Evolutionary conservation across 1,284 basidiomycete genomes (phyloP).

Genomic region (Apiotrichum gamsii): DNA sequence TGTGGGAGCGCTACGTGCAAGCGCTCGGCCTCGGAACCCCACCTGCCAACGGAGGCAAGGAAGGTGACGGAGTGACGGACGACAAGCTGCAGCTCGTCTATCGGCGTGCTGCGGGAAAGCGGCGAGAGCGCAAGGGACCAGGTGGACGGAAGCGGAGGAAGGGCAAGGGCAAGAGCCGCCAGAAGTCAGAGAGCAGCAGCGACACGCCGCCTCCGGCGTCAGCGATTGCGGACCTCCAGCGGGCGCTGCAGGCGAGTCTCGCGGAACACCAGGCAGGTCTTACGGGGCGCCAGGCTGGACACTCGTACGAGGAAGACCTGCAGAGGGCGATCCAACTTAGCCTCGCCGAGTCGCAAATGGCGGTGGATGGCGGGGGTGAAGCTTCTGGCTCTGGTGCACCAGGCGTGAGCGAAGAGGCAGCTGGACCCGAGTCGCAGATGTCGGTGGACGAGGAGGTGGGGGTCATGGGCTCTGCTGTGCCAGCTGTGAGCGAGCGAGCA

Average conservation of each 20-base stretch:
- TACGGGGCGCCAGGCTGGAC: no score
- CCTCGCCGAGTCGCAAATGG: slow-evolving; percentile 1
- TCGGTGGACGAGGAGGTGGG: background rate
- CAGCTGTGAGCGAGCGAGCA: no score
- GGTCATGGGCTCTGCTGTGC: no score
- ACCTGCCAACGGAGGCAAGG: slow-evolving; percentile 4
- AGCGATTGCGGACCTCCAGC: background rate
- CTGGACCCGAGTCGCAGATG: background rate
- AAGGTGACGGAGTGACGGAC: slow-evolving; percentile 24
- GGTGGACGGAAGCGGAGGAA: slow-evolving; percentile 18
- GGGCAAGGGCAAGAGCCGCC: slow-evolving; percentile 6
- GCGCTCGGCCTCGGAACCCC: slow-evolving; percentile 35
- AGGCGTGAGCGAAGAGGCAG: no score
- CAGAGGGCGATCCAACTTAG: slow-evolving; percentile 28
- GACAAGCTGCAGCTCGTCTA: slow-evolving; percentile 45
- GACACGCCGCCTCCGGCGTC: background rate
- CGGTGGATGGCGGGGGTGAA: no score
- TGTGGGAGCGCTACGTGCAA: slow-evolving; percentile 37
- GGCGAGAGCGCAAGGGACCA: slow-evolving; percentile 5
- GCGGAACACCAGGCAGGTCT: no score
- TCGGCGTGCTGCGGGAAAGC: slow-evolving; percentile 27
- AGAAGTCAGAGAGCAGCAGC: slow-evolving; percentile 1
- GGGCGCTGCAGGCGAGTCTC: background rate
- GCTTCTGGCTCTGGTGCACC: no score
- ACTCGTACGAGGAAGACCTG: slow-evolving; percentile 27